Base-by-base conservation (phyloP, 2,329 filamentous ascomycete species). In the Fusarium luffae region DNA sequence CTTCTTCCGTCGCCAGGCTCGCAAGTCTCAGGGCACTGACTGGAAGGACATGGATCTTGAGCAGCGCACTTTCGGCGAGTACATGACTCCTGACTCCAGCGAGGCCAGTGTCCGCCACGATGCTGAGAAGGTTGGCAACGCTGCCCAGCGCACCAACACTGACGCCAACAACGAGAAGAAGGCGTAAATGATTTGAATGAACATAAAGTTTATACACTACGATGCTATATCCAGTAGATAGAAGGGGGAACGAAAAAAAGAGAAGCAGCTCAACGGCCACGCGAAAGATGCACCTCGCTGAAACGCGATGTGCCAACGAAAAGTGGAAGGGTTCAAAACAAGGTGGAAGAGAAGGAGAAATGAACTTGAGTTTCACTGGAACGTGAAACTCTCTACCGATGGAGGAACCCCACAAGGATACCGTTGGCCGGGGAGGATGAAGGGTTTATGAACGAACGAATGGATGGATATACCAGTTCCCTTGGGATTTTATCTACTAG, bases 11-110 rank as follows among this genome's bases (percentile, higher is more conserved):
- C 72, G 72, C 14, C 55, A 59, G 46, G 76, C 70, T 25, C 50
- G 57, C 21, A 73, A 69, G 50, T 43, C 60, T 5, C 68, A 73
- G 4, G 78, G 77, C 7, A 44, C 74, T 9, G 69, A 72, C 16
- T 81, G 78, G 77, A 79, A 78, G 70, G 79, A 81, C 12, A 69
- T 78, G 63, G 80, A 82, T 27, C 71, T 82, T 28, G 81, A 83
- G 74, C 73, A 81, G 66, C 77, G 79, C 8, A 78, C 77, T 3
- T 83, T 83, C 59, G 79, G 76, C 48, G 77, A 81, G 55, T 82
- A 78, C 54, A 72, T 83, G 10, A 75, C 73, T 19, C 69, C 71
- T 2, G 73, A 75, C 10, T 75, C 73, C 0, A 75, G 73, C 51
- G 71, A 74, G 34, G 71, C 72, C n/a, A 75, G 73, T 12, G 71